Percentiles rank a stretch among this genome's conserved stretches.
Conservation (phyloP, 176 grass and related monocot genomes). For the Puya raimondii region DNA sequence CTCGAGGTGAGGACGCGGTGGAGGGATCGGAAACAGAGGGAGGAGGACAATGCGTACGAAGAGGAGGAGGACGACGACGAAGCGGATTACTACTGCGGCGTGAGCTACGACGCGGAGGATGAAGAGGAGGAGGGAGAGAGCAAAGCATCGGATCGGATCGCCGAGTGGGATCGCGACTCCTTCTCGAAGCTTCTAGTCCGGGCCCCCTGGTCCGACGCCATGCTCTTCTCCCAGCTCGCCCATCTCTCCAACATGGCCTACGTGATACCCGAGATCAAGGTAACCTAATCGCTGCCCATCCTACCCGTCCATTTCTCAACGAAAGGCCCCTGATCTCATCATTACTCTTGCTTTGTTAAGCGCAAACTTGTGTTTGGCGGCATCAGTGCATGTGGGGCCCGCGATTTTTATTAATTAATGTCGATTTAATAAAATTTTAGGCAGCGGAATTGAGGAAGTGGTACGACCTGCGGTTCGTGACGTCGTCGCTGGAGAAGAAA, state of each 20-base stretch:
- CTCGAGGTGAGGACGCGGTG: constrained; percentile 34
- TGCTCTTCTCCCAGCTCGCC: constrained; percentile 73
- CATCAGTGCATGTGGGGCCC: too few relatives aligned
- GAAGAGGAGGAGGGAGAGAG: constrained; percentile 9
- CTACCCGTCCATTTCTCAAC: not conserved
- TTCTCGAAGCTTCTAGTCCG: constrained; percentile 59
- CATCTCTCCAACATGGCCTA: constrained; percentile 98
- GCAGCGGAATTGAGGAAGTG: constrained; percentile 45
- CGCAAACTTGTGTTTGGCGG: not conserved
- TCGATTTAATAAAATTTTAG: constrained; percentile 22
- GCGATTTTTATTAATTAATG: not conserved
- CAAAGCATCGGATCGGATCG: constrained; percentile 3
- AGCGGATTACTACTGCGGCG: constrained; percentile 42
- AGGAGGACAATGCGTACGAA: constrained; percentile 9
- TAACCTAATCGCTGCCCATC: constrained; percentile 16
- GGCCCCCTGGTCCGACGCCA: constrained; percentile 51
- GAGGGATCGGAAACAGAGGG: constrained; percentile 14
- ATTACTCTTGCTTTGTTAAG: not conserved
- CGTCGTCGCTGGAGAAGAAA: constrained; percentile 69
- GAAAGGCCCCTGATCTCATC: not conserved
- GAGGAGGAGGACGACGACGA: constrained; percentile 9
- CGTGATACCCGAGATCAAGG: constrained; percentile 91
- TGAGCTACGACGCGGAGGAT: constrained; percentile 49
- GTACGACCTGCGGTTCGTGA: constrained; percentile 54
- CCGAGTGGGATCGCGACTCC: constrained; percentile 60